These are phyloP conservation scores for Phytopythium kandeliae DNA, from an alignment of 352 stramenopile genomes.

Conservation along the genomic window DNA sequence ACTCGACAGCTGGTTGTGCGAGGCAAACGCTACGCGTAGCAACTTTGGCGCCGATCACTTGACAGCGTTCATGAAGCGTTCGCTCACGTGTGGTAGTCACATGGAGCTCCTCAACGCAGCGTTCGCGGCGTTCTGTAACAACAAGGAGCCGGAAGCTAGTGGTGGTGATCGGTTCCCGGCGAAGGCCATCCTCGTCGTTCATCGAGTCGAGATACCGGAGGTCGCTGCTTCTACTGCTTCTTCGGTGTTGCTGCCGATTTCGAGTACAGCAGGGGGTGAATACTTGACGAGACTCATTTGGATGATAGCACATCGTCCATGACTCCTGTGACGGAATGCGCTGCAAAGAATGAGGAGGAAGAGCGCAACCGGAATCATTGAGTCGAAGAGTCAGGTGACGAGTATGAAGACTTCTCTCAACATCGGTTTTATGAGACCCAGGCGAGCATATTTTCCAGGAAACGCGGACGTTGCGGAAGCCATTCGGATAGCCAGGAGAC, in stretches of 20 bases:
- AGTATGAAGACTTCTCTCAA: not conserved
- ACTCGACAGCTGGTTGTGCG: not conserved
- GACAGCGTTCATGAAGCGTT: not conserved
- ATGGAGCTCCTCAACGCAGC: not conserved
- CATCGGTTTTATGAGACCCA: not conserved
- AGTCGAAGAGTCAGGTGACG: not conserved
- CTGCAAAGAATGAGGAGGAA: not conserved
- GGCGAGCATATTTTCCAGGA: not conserved
- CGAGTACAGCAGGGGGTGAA: not conserved
- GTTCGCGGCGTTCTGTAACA: not conserved
- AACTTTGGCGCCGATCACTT: not conserved
- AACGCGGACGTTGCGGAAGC: not conserved
- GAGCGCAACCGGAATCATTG: not conserved
- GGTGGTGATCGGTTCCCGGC: not conserved
- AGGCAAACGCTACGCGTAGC: not conserved
- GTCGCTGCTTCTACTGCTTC: not conserved
- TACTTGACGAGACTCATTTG: not conserved
- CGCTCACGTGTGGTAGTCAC: not conserved
- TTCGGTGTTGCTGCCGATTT: not conserved
- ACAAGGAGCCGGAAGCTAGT: not conserved
- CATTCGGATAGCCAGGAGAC: not conserved
- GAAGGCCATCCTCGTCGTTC: not conserved
- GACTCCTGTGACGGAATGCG: not conserved
- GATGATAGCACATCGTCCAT: not conserved
- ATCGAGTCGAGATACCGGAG: not conserved